Conservation (phyloP, 352 stramenopile species). For the Salisapilia sapeloensis region DNA sequence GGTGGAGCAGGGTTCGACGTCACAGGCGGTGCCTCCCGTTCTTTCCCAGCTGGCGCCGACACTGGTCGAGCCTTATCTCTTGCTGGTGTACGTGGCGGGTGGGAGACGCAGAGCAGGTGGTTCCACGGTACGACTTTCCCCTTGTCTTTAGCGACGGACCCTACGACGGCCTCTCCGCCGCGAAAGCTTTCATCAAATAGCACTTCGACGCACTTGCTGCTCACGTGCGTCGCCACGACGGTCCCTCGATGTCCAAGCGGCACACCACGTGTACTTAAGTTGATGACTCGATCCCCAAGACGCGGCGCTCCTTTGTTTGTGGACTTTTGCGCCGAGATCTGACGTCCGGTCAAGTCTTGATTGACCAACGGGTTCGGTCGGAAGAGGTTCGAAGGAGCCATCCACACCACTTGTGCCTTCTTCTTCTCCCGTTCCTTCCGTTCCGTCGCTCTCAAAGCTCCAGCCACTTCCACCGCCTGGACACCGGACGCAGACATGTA, state of each 20-base stretch:
- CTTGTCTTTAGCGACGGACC: slow-evolving; percentile 87
- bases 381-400: slow-evolving; percentile 44
- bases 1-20: no score
- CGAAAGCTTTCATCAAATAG: slow-evolving; percentile 96
- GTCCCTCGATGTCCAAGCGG: slow-evolving; percentile 96
- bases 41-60: no score
- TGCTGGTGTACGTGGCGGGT: slow-evolving; percentile 18
- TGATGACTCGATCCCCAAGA: slow-evolving; percentile 95
- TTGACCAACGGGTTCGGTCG: slow-evolving; percentile 59
- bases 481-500: slow-evolving; percentile 88
- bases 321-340: slow-evolving; percentile 35
- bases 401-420: slow-evolving; percentile 12
- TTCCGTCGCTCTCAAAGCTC: slow-evolving; percentile 42
- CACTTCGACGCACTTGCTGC: slow-evolving; percentile 94
- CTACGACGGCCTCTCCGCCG: slow-evolving; percentile 90
- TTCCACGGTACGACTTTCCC: slow-evolving; percentile 92
- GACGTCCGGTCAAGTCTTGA: slow-evolving; percentile 56
- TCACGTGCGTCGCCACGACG: slow-evolving; percentile 94
- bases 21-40: no score
- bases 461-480: slow-evolving; percentile 82
- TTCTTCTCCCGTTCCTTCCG: slow-evolving; percentile 38
- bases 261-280: slow-evolving; percentile 88
- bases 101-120: slow-evolving; percentile 57
- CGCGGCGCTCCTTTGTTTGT: slow-evolving; percentile 60
- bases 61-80: no score